Conservation (phyloP, 768 basidiomycete species). For the Suillus brevipes region DNA sequence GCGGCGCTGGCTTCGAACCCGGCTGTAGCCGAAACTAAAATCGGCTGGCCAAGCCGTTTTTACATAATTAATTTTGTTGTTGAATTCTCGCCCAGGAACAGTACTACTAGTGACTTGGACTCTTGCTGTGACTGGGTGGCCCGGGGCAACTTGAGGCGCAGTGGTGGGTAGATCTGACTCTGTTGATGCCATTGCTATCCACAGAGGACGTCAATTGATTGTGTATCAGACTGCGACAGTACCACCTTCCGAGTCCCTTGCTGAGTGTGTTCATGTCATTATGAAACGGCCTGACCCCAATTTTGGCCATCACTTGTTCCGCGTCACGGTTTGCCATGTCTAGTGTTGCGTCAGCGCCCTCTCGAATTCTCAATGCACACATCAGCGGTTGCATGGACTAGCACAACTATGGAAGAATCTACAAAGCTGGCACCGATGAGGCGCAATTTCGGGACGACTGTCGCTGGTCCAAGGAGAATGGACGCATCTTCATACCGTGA, state of each 20-base stretch:
- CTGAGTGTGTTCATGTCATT: background rate
- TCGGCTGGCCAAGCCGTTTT: too few species aligned
- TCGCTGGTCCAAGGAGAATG: constrained; percentile 1
- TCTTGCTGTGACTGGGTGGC: too few species aligned
- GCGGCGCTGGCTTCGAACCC: too few species aligned
- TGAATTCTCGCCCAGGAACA: too few species aligned
- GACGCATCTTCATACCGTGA: background rate
- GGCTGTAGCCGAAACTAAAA: too few species aligned
- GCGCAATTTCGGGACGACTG: background rate
- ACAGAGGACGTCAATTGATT: background rate
- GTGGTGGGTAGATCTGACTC: too few species aligned
- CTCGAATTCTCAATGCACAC: background rate
- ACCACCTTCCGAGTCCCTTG: too few species aligned
- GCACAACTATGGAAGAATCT: background rate
- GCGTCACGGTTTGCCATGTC: background rate
- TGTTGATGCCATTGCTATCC: background rate
- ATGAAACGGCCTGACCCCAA: background rate
- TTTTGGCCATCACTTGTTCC: background rate
- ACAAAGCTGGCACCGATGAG: background rate
- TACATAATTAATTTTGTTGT: too few species aligned
- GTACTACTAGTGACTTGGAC: too few species aligned
- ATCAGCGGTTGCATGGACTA: background rate
- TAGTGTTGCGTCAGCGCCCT: background rate
- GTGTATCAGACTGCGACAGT: background rate
- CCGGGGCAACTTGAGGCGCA: too few species aligned